A percentile compares a stretch with the other conserved stretches of the same genome.
phyloP scores from a whole-genome alignment of 441 rosid species.

The Mallotus repandus region DNA sequence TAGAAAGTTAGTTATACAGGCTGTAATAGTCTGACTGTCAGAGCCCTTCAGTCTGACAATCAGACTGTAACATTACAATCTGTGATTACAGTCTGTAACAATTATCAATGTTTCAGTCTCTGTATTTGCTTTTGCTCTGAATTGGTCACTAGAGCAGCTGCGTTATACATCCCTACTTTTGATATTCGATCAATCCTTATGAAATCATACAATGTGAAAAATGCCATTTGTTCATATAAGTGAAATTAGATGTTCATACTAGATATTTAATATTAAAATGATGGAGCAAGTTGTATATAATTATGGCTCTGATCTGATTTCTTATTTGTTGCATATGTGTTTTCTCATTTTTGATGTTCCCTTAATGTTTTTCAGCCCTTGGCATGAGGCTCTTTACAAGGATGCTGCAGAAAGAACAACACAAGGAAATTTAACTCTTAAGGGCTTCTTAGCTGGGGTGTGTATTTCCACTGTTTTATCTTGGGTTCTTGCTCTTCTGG shows the following conservation, averaged over 20 bases:
- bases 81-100: too few relatives aligned
- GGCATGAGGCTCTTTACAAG: slow-evolving; percentile 68
- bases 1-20: too few relatives aligned
- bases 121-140: not conserved
- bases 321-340: slow-evolving; percentile 2
- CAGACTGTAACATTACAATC: too few relatives aligned
- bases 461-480: not conserved
- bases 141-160: not conserved
- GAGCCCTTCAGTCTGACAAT: too few relatives aligned
- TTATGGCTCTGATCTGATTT: not conserved
- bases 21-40: too few relatives aligned
- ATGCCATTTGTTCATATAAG: not conserved
- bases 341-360: not conserved
- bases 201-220: not conserved
- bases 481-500: not conserved
- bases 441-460: slow-evolving; percentile 74
- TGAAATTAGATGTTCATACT: not conserved
- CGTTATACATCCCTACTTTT: not conserved
- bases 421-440: slow-evolving; percentile 51
- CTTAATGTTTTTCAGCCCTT: slow-evolving; percentile 52
- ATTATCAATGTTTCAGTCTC: not conserved
- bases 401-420: slow-evolving; percentile 59
- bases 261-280: not conserved
- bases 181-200: not conserved
- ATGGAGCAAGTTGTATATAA: not conserved